Evolutionary conservation across 2,329 filamentous ascomycete genomes (phyloP).

Genomic region (Aspergillus aculeatinus): DNA sequence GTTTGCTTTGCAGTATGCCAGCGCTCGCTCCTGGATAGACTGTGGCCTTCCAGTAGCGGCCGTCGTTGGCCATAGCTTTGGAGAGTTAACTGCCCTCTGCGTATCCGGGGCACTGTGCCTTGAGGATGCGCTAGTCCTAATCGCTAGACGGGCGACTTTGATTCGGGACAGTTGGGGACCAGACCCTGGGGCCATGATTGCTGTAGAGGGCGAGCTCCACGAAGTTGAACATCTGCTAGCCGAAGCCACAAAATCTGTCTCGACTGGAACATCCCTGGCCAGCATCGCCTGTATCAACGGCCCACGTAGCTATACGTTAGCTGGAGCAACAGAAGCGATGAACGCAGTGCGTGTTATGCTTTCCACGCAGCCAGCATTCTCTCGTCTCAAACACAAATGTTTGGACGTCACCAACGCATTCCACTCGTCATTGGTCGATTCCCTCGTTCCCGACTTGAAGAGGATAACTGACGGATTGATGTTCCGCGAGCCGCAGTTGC

Average conservation of each 20-base stretch:
- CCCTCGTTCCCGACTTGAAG: slow-evolving; percentile 29
- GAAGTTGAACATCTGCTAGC: slow-evolving; percentile 2
- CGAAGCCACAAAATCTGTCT: not conserved
- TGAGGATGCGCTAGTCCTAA: slow-evolving; percentile 29
- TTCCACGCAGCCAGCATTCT: not conserved
- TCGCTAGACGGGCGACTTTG: slow-evolving; percentile 32
- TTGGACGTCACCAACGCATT: slow-evolving; percentile 52
- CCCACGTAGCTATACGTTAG: slow-evolving; percentile 21
- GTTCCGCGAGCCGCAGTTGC: slow-evolving; percentile 35
- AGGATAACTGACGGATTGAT: slow-evolving; percentile 27
- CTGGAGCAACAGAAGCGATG: slow-evolving; percentile 20
- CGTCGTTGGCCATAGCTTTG: slow-evolving; percentile 41
- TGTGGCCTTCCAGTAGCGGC: slow-evolving; percentile 34
- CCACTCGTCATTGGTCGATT: slow-evolving; percentile 46
- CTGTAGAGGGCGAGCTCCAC: slow-evolving; percentile 30
- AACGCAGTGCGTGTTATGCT: slow-evolving; percentile 15
- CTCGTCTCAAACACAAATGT: slow-evolving; percentile 32
- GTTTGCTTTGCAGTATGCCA: slow-evolving; percentile 41
- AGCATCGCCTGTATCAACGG: slow-evolving; percentile 31
- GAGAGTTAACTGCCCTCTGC: slow-evolving; percentile 37
- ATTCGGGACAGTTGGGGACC: slow-evolving; percentile 33
- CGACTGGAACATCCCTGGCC: not conserved
- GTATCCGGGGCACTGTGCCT: slow-evolving; percentile 32
- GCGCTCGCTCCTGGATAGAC: slow-evolving; percentile 40
- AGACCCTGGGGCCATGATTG: slow-evolving; percentile 36